Evolutionary conservation across 2,329 filamentous ascomycete species (phyloP).

Genomic region (Fusarium penzigii): DNA sequence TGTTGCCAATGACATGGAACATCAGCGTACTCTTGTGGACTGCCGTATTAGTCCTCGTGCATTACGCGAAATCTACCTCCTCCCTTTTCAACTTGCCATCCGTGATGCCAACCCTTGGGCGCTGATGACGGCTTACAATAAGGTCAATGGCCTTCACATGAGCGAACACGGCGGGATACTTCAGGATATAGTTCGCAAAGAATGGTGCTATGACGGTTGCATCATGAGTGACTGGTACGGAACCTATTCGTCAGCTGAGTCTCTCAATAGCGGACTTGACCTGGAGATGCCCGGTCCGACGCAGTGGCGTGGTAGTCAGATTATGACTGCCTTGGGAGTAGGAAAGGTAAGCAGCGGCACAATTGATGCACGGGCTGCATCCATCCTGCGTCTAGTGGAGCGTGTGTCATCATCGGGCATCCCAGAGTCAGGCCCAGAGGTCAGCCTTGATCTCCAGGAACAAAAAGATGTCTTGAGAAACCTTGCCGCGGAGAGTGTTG

Average conservation of each 20-base stretch:
- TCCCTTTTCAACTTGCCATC: slow-evolving; percentile 20
- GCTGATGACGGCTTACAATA: slow-evolving; percentile 25
- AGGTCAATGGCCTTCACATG: slow-evolving; percentile 27
- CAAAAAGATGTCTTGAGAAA: too few relatives aligned
- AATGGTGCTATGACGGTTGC: slow-evolving; percentile 37
- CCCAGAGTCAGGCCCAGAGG: too few relatives aligned
- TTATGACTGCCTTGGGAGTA: slow-evolving; percentile 2
- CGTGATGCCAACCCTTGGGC: slow-evolving; percentile 12
- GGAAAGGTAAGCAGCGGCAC: too few relatives aligned
- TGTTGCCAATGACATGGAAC: slow-evolving; percentile 15
- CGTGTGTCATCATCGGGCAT: slow-evolving; percentile 46
- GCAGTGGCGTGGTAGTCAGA: slow-evolving; percentile 27
- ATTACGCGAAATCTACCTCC: slow-evolving; percentile 14
- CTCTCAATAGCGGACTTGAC: slow-evolving; percentile 33
- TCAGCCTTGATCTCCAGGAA: too few relatives aligned
- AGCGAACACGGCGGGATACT: slow-evolving; percentile 24
- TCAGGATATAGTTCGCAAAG: slow-evolving; percentile 30
- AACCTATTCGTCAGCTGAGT: slow-evolving; percentile 32
- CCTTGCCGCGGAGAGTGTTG: too few relatives aligned
- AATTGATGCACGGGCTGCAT: too few relatives aligned
- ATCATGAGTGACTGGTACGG: slow-evolving; percentile 39
- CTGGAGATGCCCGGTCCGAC: slow-evolving; percentile 40
- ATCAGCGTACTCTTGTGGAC: too few relatives aligned
- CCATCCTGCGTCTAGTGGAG: too few relatives aligned
- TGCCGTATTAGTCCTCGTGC: too few relatives aligned